Evolutionary conservation across 2,329 filamentous ascomycete genomes (phyloP).

Genomic region (Arthrobotrys sphaeroides): DNA sequence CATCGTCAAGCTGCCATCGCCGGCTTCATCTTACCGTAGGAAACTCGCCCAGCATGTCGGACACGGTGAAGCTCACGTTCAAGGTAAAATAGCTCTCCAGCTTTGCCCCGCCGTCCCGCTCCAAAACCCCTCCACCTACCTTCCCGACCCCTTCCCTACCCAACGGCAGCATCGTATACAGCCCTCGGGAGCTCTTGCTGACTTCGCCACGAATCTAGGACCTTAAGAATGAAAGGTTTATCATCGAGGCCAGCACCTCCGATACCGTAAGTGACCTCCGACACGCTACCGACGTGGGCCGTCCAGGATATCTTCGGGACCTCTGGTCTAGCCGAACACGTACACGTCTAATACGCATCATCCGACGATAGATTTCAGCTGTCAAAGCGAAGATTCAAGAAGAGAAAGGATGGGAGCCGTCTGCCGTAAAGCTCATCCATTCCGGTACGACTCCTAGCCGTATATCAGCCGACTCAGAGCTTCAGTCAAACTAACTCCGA

Average conservation of each 20-base stretch:
- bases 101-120: slow-evolving; percentile 50
- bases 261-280: slow-evolving; percentile 76
- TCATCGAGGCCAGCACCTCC: slow-evolving; percentile 90
- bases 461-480: not conserved
- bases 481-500: slow-evolving; percentile 55
- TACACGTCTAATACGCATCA: slow-evolving; percentile 51
- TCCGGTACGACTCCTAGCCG: slow-evolving; percentile 72
- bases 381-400: slow-evolving; percentile 91
- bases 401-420: slow-evolving; percentile 93
- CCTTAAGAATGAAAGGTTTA: slow-evolving; percentile 98
- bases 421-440: slow-evolving; percentile 95
- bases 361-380: slow-evolving; percentile 74
- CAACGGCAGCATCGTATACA: slow-evolving; percentile 55
- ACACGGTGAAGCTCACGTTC: slow-evolving; percentile 76
- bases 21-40: slow-evolving; percentile 55
- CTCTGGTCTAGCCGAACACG: not conserved
- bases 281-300: slow-evolving; percentile 26
- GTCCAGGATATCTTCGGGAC: slow-evolving; percentile 13
- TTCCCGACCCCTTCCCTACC: slow-evolving; percentile 38
- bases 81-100: slow-evolving; percentile 65
- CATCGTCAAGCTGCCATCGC: slow-evolving; percentile 20
- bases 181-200: slow-evolving; percentile 53
- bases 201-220: slow-evolving; percentile 70
- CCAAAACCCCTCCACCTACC: slow-evolving; percentile 56
- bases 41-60: slow-evolving; percentile 59